Conservation (phyloP, 2,329 filamentous ascomycete genomes). For the Aspergillus hortae region DNA sequence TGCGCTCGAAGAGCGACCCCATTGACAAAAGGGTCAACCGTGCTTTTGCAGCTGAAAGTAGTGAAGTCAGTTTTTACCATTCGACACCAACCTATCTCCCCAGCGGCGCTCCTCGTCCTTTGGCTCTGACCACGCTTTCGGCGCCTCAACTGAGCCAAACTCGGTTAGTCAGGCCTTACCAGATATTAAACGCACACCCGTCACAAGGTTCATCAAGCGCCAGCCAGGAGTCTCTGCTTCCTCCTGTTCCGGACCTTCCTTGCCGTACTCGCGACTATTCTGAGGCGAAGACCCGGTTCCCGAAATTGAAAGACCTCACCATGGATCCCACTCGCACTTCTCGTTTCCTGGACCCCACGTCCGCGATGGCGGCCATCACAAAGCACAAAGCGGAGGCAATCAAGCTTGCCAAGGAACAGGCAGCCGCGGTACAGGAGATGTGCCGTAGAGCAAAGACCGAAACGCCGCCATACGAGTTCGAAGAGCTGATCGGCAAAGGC, state of each 20-base stretch:
- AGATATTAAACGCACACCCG: neutral
- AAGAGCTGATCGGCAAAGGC: slow-evolving; percentile 51
- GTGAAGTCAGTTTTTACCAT: slow-evolving; percentile 1
- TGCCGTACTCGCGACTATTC: neutral
- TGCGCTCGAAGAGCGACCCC: slow-evolving; percentile 5
- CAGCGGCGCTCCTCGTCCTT: neutral
- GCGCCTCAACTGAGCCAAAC: too few relatives aligned
- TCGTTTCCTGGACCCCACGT: slow-evolving; percentile 38
- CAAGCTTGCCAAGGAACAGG: slow-evolving; percentile 45
- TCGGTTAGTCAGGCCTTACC: neutral
- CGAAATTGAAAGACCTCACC: neutral
- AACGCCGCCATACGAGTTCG: slow-evolving; percentile 46
- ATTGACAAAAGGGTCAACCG: neutral
- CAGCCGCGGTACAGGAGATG: slow-evolving; percentile 44
- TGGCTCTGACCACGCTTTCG: neutral
- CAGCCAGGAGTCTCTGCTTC: slow-evolving; percentile 3
- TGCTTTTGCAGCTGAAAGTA: neutral
- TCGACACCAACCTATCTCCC: neutral
- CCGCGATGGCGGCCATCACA: slow-evolving; percentile 44
- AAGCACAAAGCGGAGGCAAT: slow-evolving; percentile 49
- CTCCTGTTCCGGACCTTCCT: neutral
- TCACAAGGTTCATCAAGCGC: neutral
- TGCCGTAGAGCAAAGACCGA: slow-evolving; percentile 44
- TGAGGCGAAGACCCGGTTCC: neutral
- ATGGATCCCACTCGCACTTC: slow-evolving; percentile 27